Evolutionary conservation across 2,329 filamentous ascomycete species (phyloP).

Genomic region (Leptographium galeiforme): DNA sequence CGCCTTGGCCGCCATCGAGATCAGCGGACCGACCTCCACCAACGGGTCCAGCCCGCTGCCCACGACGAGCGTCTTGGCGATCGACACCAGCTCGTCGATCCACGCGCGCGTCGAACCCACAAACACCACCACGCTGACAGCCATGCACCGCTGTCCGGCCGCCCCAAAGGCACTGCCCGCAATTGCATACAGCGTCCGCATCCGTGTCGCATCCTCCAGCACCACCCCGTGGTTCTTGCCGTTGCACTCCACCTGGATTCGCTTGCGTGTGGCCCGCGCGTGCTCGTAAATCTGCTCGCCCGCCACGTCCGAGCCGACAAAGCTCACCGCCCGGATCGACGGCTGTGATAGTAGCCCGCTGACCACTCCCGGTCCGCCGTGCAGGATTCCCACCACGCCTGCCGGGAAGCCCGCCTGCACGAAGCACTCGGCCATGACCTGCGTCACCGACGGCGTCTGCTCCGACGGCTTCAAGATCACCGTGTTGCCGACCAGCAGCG

Average conservation of each 20-base stretch:
- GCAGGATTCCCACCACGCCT: slow-evolving; percentile 69
- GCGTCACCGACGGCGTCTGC: slow-evolving; percentile 66
- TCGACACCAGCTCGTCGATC: slow-evolving; percentile 63
- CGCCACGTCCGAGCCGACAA: slow-evolving; percentile 76
- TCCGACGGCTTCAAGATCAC: slow-evolving; percentile 76
- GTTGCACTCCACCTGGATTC: slow-evolving; percentile 74
- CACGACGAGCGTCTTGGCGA: slow-evolving; percentile 58
- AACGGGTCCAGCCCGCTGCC: slow-evolving; percentile 45
- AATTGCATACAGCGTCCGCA: slow-evolving; percentile 73
- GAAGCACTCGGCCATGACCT: slow-evolving; percentile 66
- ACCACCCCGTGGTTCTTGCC: slow-evolving; percentile 82
- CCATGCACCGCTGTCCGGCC: slow-evolving; percentile 78
- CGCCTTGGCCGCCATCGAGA: slow-evolving; percentile 62
- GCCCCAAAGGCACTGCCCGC: slow-evolving; percentile 74
- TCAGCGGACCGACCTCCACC: slow-evolving; percentile 71
- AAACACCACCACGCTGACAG: slow-evolving; percentile 70
- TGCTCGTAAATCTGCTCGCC: slow-evolving; percentile 74
- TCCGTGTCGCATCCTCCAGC: slow-evolving; percentile 77
- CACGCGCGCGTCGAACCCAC: slow-evolving; percentile 71
- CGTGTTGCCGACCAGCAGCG: slow-evolving; percentile 71
- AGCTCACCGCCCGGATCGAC: slow-evolving; percentile 71
- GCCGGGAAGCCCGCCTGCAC: slow-evolving; percentile 69
- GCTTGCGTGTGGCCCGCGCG: slow-evolving; percentile 71
- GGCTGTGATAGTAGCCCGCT: slow-evolving; percentile 78
- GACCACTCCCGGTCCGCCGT: slow-evolving; percentile 66